A percentile compares a stretch with the other conserved stretches of the same genome.
These are phyloP conservation scores for Ceraceosorus guamensis DNA, from an alignment of 1,284 basidiomycete species.

Conservation along the genomic window DNA sequence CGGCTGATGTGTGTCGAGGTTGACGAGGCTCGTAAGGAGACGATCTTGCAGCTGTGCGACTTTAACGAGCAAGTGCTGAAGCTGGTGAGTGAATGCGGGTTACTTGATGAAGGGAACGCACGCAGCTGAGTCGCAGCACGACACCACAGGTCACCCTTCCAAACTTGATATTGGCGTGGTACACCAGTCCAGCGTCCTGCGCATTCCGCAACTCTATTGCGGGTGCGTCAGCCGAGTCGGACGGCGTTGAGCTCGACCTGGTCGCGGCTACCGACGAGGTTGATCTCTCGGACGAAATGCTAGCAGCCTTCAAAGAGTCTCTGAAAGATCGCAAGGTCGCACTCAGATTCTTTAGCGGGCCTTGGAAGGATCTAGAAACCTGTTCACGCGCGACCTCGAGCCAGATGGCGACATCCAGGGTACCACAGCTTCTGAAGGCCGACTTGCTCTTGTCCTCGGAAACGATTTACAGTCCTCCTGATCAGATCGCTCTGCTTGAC, in stretches of 20 bases:
- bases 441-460: conserved; percentile 79
- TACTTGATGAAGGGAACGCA: too few relatives aligned
- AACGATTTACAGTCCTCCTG: conserved; percentile 75
- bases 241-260: conserved; percentile 22
- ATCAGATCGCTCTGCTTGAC: conserved; percentile 61
- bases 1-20: conserved; percentile 54
- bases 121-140: too few relatives aligned
- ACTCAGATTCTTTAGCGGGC: conserved; percentile 71
- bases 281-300: conserved; percentile 52
- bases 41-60: conserved; percentile 78
- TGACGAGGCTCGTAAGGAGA: conserved; percentile 28
- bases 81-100: conserved; percentile 54
- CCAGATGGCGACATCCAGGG: conserved; percentile 12
- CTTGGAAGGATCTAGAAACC: conserved; percentile 57
- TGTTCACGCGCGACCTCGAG: conserved; percentile 2
- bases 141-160: conserved; percentile 67
- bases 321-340: conserved; percentile 57
- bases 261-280: conserved; percentile 12
- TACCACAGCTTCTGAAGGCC: too few relatives aligned
- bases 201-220: neutral
- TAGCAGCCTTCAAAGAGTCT: conserved; percentile 60
- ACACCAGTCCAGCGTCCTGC: conserved; percentile 18
- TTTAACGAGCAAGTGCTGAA: conserved; percentile 76
- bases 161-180: conserved; percentile 71
- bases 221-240: conserved; percentile 39